Base-by-base conservation (phyloP, 2,329 filamentous ascomycete genomes). In the Verticillium nubilum region DNA sequence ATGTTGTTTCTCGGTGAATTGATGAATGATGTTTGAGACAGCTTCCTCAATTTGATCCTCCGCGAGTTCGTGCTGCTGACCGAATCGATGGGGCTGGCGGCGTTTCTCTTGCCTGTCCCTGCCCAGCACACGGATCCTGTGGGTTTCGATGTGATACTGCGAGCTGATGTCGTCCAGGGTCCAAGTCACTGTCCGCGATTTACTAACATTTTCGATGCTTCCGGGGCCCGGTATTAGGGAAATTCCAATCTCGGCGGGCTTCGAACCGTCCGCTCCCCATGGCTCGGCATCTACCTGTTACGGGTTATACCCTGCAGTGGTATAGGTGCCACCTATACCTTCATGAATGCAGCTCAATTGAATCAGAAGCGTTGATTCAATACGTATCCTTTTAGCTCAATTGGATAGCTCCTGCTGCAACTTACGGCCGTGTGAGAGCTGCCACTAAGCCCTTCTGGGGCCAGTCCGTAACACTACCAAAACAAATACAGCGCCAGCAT, bases 281-380 rank as follows among this genome's bases (percentile, higher is more conserved):
- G 31, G 54, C 31, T 56, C 54, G 13, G 31, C 53, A 37, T 56
- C 54, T 35, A 56, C n/a, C n/a, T n/a, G n/a, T n/a, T n/a, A n/a
- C n/a, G n/a, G n/a, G n/a, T n/a, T n/a, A n/a, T n/a, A n/a, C n/a
- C n/a, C n/a, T n/a, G n/a, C n/a, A n/a, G n/a, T n/a, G n/a, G n/a
- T n/a, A n/a, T n/a, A n/a, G n/a, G n/a, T n/a, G n/a, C n/a, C n/a
- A n/a, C n/a, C n/a, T n/a, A n/a, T n/a, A n/a, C n/a, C n/a, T n/a
- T n/a, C n/a, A n/a, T n/a, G n/a, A n/a, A n/a, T n/a, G n/a, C n/a
- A n/a, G n/a, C n/a, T n/a, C n/a, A n/a, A n/a, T n/a, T n/a, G n/a
- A n/a, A n/a, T n/a, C n/a, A n/a, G n/a, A n/a, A n/a, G n/a, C n/a
- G n/a, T n/a, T n/a, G n/a, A n/a, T n/a, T n/a, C n/a, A n/a, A n/a